These are phyloP conservation scores for Zygnema cylindricum DNA, from an alignment of 139 green algal species.

Conservation along the genomic window DNA sequence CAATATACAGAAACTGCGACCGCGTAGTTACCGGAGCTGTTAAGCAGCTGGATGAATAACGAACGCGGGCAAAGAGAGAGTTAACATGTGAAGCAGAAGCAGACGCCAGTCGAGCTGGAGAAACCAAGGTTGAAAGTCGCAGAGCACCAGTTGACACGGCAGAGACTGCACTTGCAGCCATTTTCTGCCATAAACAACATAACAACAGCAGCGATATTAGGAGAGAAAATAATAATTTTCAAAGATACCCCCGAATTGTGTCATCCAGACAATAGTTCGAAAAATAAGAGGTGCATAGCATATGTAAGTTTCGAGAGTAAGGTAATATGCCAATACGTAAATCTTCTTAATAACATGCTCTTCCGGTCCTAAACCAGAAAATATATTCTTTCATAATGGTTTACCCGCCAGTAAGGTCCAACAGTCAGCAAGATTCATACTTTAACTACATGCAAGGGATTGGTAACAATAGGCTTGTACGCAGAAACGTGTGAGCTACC, in stretches of 20 bases:
- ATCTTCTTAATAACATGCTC: background rate
- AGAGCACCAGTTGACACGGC: background rate
- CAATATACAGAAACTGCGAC: too few relatives aligned
- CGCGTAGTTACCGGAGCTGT: too few relatives aligned
- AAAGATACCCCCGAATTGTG: too few relatives aligned
- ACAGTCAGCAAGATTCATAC: background rate
- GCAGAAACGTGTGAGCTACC: too few relatives aligned
- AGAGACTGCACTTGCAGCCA: background rate
- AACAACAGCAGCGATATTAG: background rate
- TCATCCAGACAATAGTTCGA: too few relatives aligned
- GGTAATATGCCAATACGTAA: background rate
- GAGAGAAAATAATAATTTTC: background rate
- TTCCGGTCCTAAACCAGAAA: background rate
- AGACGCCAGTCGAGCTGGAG: background rate
- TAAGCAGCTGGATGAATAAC: background rate
- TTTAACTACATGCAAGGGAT: background rate
- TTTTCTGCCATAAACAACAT: background rate
- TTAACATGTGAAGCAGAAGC: background rate
- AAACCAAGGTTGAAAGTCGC: background rate
- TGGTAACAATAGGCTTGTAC: too few relatives aligned
- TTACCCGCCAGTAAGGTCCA: background rate
- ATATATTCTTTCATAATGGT: background rate
- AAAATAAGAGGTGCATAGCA: too few relatives aligned
- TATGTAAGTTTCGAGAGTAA: background rate
- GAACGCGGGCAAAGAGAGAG: background rate